A percentile compares a stretch with the other conserved stretches of the same genome.
Evolutionary conservation across 2,329 filamentous ascomycete genomes (phyloP).

Genomic region (Ascochyta koolunga): DNA sequence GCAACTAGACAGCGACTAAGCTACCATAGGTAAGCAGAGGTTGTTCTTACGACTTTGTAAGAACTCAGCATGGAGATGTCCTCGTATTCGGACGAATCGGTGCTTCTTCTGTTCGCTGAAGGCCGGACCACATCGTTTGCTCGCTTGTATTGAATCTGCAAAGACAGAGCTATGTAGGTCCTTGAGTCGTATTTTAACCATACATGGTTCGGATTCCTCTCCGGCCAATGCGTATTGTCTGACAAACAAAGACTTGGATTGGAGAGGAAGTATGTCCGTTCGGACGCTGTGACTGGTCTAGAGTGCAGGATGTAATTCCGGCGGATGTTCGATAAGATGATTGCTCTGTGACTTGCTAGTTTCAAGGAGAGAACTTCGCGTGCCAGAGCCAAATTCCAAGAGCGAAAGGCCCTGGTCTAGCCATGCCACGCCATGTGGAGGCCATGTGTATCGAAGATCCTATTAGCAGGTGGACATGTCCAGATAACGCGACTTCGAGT

Average conservation of each 20-base stretch:
- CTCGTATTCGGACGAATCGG: constrained; percentile 22
- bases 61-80: neutral
- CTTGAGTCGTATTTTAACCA: constrained; percentile 22
- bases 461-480: neutral
- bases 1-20: constrained; percentile 1
- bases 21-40: neutral
- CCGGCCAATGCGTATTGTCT: constrained; percentile 1
- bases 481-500: constrained; percentile 4
- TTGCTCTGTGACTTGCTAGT: constrained; percentile 1
- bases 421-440: constrained; percentile 8
- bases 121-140: constrained; percentile 26
- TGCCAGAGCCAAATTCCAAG: constrained; percentile 3
- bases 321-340: constrained; percentile 1
- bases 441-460: constrained; percentile 4
- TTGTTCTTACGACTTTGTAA: constrained; percentile 1
- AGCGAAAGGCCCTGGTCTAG: neutral
- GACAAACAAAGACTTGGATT: constrained; percentile 7
- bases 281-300: constrained; percentile 14
- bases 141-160: constrained; percentile 15
- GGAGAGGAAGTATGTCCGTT: constrained; percentile 17
- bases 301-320: constrained; percentile 7
- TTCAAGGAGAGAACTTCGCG: neutral
- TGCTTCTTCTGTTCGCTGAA: constrained; percentile 23
- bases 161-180: constrained; percentile 16
- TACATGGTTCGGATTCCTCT: constrained; percentile 15